A percentile compares a stretch with the other conserved stretches of the same genome.
phyloP scores from a whole-genome alignment of 1,284 basidiomycete species.

The Trichosporon inkin region DNA sequence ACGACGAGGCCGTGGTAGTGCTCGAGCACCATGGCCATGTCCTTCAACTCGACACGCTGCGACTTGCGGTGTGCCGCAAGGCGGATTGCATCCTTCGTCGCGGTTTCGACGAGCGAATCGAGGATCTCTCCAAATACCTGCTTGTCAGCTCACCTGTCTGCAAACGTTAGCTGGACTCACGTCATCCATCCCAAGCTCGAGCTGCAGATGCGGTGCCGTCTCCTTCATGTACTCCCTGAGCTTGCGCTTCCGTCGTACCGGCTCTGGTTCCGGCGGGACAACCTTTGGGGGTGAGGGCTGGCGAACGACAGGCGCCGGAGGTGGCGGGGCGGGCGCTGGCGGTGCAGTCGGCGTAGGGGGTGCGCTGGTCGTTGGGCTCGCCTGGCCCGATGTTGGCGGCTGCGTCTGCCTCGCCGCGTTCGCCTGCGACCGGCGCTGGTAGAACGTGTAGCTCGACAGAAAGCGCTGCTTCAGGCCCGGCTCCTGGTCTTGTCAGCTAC shows the following conservation, averaged over 20 bases:
- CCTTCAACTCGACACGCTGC: constrained; percentile 39
- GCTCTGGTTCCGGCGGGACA: constrained; percentile 33
- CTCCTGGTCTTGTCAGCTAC: constrained; percentile 3
- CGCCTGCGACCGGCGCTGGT: constrained; percentile 11
- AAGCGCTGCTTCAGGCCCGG: constrained; percentile 7
- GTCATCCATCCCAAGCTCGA: constrained; percentile 37
- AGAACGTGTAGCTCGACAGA: constrained; percentile 13
- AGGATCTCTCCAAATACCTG: constrained; percentile 36
- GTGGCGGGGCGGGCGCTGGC: constrained; percentile 3
- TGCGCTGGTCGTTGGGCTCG: constrained; percentile 1
- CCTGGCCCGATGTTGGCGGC: not conserved
- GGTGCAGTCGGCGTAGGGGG: not conserved
- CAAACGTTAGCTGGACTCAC: constrained; percentile 21
- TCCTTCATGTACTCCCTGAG: constrained; percentile 35
- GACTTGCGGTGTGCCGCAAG: constrained; percentile 39
- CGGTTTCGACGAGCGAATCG: constrained; percentile 33
- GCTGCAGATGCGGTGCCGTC: constrained; percentile 34
- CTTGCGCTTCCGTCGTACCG: constrained; percentile 34
- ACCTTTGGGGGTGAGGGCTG: constrained; percentile 8
- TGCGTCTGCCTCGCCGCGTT: not conserved
- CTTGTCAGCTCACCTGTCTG: not conserved
- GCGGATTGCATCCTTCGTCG: constrained; percentile 29
- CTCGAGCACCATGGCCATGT: constrained; percentile 39
- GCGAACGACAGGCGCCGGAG: constrained; percentile 7
- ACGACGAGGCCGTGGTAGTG: constrained; percentile 33